Evolutionary conservation across 495 filamentous ascomycete genomes (phyloP).

Genomic region (Hyaloscypha hepaticicola): DNA sequence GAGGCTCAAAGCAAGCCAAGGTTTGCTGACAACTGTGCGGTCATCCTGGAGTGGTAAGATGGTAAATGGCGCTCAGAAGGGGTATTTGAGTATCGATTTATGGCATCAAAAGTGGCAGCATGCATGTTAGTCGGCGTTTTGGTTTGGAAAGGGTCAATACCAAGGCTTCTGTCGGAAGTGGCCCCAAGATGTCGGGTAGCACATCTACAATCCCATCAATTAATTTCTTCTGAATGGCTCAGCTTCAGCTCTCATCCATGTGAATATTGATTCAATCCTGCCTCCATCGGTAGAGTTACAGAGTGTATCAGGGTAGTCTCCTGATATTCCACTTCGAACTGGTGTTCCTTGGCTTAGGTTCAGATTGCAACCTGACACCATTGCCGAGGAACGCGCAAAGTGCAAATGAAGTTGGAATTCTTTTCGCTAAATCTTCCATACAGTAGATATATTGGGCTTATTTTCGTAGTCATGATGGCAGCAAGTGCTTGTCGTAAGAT

Average conservation of each 20-base stretch:
- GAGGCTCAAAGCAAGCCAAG: constrained; percentile 9
- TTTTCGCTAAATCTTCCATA: too few species aligned
- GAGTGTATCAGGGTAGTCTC: neutral
- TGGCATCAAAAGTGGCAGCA: neutral
- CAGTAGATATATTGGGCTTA: too few species aligned
- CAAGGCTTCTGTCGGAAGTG: neutral
- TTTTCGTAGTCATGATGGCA: neutral
- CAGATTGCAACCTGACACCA: too few species aligned
- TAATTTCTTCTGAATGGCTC: neutral
- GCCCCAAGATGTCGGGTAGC: neutral
- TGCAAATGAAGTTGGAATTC: too few species aligned
- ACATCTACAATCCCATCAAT: neutral
- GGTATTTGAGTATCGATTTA: neutral
- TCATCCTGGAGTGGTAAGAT: neutral
- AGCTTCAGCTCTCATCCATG: neutral
- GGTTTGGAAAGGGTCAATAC: neutral
- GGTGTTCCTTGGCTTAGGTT: too few species aligned
- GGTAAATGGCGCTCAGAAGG: neutral
- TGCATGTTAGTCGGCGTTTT: neutral
- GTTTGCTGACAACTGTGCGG: neutral
- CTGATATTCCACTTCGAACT: too few species aligned
- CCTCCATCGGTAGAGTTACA: neutral
- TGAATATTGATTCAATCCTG: neutral
- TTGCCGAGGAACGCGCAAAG: too few species aligned
- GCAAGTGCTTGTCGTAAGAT: neutral